These are phyloP conservation scores for Suillus discolor DNA, from an alignment of 768 basidiomycete genomes.

Conservation along the genomic window DNA sequence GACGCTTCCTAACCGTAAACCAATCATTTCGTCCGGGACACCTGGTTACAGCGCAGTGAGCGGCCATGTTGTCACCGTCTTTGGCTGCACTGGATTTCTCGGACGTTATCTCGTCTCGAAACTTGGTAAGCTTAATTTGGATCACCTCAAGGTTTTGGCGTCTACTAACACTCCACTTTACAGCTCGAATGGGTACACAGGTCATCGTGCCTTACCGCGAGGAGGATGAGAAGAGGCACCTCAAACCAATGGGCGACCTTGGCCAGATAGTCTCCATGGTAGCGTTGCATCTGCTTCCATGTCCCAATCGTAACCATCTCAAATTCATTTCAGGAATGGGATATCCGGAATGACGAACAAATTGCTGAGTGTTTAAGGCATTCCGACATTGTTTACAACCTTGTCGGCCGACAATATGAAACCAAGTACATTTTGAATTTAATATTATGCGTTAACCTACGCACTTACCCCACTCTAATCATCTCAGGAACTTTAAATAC, in stretches of 20 bases:
- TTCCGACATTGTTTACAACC: slow-evolving; percentile 96
- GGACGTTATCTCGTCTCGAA: slow-evolving; percentile 94
- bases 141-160: slow-evolving; percentile 6
- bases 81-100: slow-evolving; percentile 95
- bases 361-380: slow-evolving; percentile 93
- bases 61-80: slow-evolving; percentile 94
- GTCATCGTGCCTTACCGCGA: slow-evolving; percentile 95
- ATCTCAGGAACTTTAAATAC: slow-evolving; percentile 84
- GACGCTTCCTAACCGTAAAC: slow-evolving; percentile 58
- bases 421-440: slow-evolving; percentile 70
- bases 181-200: slow-evolving; percentile 90
- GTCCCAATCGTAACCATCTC: neutral
- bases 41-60: slow-evolving; percentile 86
- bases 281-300: slow-evolving; percentile 23
- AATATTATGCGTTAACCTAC: slow-evolving; percentile 12
- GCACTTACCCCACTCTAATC: slow-evolving; percentile 13
- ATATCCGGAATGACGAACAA: slow-evolving; percentile 85
- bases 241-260: slow-evolving; percentile 94
- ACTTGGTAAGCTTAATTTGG: slow-evolving; percentile 61
- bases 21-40: slow-evolving; percentile 74
- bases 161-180: slow-evolving; percentile 9
- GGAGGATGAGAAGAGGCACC: slow-evolving; percentile 86
- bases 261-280: slow-evolving; percentile 97
- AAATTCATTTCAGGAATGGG: slow-evolving; percentile 78
- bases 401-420: slow-evolving; percentile 91